Evolutionary conservation across 83 land plant species (phyloP).

Genomic region (Larix sibirica): DNA sequence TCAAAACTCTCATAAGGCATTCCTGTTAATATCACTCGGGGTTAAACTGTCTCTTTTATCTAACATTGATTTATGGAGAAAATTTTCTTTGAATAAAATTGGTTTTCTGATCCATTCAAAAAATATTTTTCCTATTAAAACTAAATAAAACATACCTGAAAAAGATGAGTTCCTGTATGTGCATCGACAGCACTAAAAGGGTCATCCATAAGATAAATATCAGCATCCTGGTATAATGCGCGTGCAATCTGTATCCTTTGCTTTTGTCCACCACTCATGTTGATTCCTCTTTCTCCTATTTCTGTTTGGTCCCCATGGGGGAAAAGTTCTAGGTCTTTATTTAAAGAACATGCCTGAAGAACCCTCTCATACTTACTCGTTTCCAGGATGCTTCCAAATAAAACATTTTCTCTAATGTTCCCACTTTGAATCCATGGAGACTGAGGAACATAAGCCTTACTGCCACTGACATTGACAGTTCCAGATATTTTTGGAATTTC

Average conservation of each 20-base stretch:
- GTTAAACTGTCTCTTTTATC: background rate
- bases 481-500: slow-evolving; percentile 83
- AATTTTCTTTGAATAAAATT: background rate
- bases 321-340: slow-evolving; percentile 77
- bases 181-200: slow-evolving; percentile 98
- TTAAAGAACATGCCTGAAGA: slow-evolving; percentile 70
- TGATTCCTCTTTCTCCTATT: slow-evolving; percentile 92
- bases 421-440: slow-evolving; percentile 90
- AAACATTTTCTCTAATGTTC: slow-evolving; percentile 76
- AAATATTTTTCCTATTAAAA: background rate
- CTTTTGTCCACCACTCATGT: slow-evolving; percentile 97
- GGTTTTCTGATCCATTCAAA: background rate
- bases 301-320: slow-evolving; percentile 78
- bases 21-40: slow-evolving; percentile 40
- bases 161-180: slow-evolving; percentile 83
- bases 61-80: background rate
- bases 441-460: slow-evolving; percentile 84
- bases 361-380: slow-evolving; percentile 49
- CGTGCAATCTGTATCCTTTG: slow-evolving; percentile 93
- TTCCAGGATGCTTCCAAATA: slow-evolving; percentile 73
- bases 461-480: slow-evolving; percentile 61
- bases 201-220: slow-evolving; percentile 89
- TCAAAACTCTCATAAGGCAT: slow-evolving; percentile 74
- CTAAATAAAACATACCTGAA: slow-evolving; percentile 39
- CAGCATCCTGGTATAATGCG: slow-evolving; percentile 91